Percentiles rank a stretch among this genome's conserved stretches.
These are phyloP conservation scores for Macrotyloma uniflorum DNA, from an alignment of 306 rosid genomes.

Conservation along the genomic window DNA sequence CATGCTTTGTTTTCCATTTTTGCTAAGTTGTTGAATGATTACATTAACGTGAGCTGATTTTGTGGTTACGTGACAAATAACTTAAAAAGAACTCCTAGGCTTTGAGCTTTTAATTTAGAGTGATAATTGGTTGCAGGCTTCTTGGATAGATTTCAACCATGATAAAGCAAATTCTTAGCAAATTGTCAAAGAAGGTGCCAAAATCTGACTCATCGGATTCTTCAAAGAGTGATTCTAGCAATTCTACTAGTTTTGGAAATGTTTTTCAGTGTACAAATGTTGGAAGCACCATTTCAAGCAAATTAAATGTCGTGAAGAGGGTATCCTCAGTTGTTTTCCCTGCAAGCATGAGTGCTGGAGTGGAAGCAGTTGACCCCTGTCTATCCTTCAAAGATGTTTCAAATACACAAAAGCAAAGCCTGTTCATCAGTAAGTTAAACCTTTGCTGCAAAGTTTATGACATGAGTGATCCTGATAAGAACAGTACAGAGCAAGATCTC, in stretches of 20 bases:
- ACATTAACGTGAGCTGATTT: constrained; percentile 9
- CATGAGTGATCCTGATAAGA: constrained; percentile 66
- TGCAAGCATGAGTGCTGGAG: constrained; percentile 75
- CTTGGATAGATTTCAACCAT: constrained; percentile 54
- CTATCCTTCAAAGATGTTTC: constrained; percentile 93
- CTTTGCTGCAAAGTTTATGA: constrained; percentile 81
- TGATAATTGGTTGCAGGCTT: constrained; percentile 47
- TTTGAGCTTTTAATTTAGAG: constrained; percentile 24
- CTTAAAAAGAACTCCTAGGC: not conserved
- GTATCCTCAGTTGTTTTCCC: constrained; percentile 98
- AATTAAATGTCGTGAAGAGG: constrained; percentile 90
- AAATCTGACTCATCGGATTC: constrained; percentile 75
- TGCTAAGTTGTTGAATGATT: not conserved
- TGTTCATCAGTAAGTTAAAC: constrained; percentile 86
- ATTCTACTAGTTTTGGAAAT: constrained; percentile 64
- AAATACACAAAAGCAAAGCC: constrained; percentile 82
- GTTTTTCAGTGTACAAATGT: constrained; percentile 96
- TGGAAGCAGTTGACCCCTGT: constrained; percentile 85
- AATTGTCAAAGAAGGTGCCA: constrained; percentile 80
- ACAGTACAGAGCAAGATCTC: constrained; percentile 65
- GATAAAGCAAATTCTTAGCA: constrained; percentile 93
- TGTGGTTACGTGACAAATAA: constrained; percentile 13
- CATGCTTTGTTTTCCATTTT: constrained; percentile 13
- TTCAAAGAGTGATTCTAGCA: constrained; percentile 69
- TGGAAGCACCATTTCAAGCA: constrained; percentile 91